Evolutionary conservation across 305 asterid genomes (phyloP).

Genomic region (Fraxinus sp.): DNA sequence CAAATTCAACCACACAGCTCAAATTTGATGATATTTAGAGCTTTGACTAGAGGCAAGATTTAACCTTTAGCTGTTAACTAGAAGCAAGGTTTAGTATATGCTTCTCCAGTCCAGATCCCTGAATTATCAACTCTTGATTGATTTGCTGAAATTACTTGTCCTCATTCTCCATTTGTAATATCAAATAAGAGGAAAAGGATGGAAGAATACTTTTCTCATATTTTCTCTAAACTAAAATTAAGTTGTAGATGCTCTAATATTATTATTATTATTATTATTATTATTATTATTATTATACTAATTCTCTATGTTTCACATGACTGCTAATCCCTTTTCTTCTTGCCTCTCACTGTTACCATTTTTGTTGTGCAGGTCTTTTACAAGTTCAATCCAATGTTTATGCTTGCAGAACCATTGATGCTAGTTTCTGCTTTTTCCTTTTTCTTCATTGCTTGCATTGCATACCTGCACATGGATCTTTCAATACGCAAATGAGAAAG

Average conservation of each 20-base stretch:
- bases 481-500: conserved; percentile 58
- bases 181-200: neutral
- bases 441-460: conserved; percentile 60
- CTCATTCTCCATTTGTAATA: neutral
- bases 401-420: conserved; percentile 99
- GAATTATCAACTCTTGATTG: neutral
- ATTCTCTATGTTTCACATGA: neutral
- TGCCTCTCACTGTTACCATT: neutral
- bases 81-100: neutral
- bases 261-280: too few species aligned
- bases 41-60: neutral
- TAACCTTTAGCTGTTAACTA: neutral
- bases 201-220: neutral
- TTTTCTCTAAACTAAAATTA: neutral
- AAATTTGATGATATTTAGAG: neutral
- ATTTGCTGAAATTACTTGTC: neutral
- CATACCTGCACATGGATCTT: conserved; percentile 78
- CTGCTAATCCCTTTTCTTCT: conserved; percentile 17
- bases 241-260: neutral
- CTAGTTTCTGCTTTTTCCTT: conserved; percentile 70
- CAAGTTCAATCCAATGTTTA: conserved; percentile 73
- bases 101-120: neutral
- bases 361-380: conserved; percentile 74
- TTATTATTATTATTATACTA: too few species aligned
- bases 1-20: neutral